These are phyloP conservation scores for Chalciporus sp. DNA, from an alignment of 1,284 basidiomycete genomes.

Conservation along the genomic window DNA sequence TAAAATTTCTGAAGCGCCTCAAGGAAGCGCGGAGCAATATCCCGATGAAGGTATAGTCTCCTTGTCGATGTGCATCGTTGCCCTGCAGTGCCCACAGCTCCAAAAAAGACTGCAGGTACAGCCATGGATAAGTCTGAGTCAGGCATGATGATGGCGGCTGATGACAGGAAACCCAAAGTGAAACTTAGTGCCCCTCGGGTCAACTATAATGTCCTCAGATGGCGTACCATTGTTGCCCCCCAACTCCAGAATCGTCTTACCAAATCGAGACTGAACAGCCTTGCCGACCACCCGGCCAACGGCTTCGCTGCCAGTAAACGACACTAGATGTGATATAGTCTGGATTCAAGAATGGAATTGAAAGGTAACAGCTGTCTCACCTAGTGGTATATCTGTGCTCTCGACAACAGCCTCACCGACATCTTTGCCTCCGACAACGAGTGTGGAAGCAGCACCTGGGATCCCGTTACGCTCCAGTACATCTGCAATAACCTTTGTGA, in stretches of 20 bases:
- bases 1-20: constrained; percentile 76
- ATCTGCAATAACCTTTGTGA: constrained; percentile 80
- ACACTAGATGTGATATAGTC: constrained; percentile 50
- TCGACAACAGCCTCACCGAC: constrained; percentile 80
- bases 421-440: constrained; percentile 84
- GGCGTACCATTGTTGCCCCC: constrained; percentile 90
- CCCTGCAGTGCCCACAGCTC: constrained; percentile 92
- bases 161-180: constrained; percentile 22
- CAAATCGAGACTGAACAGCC: constrained; percentile 79
- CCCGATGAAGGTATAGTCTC: constrained; percentile 84
- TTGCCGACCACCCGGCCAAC: constrained; percentile 85
- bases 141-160: constrained; percentile 88
- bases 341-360: constrained; percentile 2
- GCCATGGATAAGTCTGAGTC: constrained; percentile 92
- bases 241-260: constrained; percentile 86
- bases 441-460: constrained; percentile 79
- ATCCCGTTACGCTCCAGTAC: constrained; percentile 84
- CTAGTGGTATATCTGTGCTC: constrained; percentile 74
- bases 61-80: constrained; percentile 95
- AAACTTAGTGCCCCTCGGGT: constrained; percentile 18
- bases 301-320: constrained; percentile 92
- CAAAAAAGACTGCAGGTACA: constrained; percentile 89
- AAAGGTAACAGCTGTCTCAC: constrained; percentile 38
- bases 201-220: constrained; percentile 12
- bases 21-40: constrained; percentile 78